Evolutionary conservation across 2,329 filamentous ascomycete genomes (phyloP).

Genomic region (Lomentospora prolificans): DNA sequence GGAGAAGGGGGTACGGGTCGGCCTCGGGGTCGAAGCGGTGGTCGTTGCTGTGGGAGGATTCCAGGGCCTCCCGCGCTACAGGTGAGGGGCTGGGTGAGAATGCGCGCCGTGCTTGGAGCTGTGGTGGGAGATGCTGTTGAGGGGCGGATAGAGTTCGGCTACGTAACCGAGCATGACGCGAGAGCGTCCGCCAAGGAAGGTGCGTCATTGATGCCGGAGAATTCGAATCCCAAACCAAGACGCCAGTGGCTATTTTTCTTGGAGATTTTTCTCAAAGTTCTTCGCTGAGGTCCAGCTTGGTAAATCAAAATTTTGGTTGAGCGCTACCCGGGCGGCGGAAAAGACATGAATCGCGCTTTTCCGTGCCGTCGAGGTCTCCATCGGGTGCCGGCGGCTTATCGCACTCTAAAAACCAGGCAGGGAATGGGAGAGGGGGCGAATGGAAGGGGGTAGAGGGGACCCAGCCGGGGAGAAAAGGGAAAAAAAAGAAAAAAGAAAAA

Average conservation of each 20-base stretch:
- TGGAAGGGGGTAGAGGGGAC: background rate
- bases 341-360: background rate
- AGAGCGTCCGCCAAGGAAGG: conserved; percentile 6
- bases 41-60: background rate
- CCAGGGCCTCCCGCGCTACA: background rate
- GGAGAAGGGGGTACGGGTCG: conserved; percentile 2
- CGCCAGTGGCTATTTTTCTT: background rate
- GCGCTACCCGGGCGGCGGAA: background rate
- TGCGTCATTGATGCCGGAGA: conserved; percentile 5
- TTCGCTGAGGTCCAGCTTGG: background rate
- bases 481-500: background rate
- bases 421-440: background rate
- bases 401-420: background rate
- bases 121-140: background rate
- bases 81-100: background rate
- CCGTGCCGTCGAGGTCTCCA: background rate
- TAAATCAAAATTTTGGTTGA: background rate
- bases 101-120: background rate
- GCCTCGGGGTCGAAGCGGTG: background rate
- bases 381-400: background rate
- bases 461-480: background rate
- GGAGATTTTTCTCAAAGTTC: background rate
- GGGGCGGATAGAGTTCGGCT: background rate
- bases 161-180: conserved; percentile 8
- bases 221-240: too few species aligned